phyloP scores from a whole-genome alignment of 768 basidiomycete genomes.

The Mycena vulgaris region DNA sequence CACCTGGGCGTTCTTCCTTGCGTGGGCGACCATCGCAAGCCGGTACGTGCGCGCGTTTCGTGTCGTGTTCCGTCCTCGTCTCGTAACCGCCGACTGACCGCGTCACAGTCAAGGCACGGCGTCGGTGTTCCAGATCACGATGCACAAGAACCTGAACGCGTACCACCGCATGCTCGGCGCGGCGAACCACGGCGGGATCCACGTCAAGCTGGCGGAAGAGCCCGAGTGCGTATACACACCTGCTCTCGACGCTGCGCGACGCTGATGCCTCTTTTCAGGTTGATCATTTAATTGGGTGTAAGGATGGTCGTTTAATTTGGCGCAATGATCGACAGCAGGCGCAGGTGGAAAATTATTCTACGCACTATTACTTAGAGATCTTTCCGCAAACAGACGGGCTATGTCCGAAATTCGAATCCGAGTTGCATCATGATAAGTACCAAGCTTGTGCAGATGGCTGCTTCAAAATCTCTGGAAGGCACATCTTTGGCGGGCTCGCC shows the following conservation, averaged over 20 bases:
- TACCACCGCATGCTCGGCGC: conserved; percentile 94
- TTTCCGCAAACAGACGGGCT: too few species aligned
- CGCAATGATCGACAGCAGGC: too few species aligned
- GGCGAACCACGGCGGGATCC: conserved; percentile 84
- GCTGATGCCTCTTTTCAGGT: background rate
- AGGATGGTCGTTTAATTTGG: too few species aligned
- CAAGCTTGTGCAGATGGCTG: too few species aligned
- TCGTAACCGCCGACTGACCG: background rate
- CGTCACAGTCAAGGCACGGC: conserved; percentile 86
- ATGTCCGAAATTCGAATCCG: too few species aligned
- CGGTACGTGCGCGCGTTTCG: conserved; percentile 61
- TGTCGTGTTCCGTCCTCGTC: too few species aligned
- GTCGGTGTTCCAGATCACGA: conserved; percentile 96
- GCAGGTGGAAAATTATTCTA: conserved; percentile 18
- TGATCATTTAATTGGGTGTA: conserved; percentile 21
- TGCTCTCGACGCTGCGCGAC: background rate
- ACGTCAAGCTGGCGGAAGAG: conserved; percentile 70
- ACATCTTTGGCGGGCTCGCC: too few species aligned
- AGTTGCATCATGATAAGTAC: too few species aligned
- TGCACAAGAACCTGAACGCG: conserved; percentile 98
- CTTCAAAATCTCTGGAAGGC: too few species aligned
- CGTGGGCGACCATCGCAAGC: conserved; percentile 88
- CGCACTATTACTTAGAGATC: conserved; percentile 15
- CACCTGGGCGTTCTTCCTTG: conserved; percentile 98
- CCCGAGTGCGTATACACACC: conserved; percentile 63